These are phyloP conservation scores for Colletotrichum sp. DNA, from an alignment of 2,329 filamentous ascomycete species.

Conservation along the genomic window DNA sequence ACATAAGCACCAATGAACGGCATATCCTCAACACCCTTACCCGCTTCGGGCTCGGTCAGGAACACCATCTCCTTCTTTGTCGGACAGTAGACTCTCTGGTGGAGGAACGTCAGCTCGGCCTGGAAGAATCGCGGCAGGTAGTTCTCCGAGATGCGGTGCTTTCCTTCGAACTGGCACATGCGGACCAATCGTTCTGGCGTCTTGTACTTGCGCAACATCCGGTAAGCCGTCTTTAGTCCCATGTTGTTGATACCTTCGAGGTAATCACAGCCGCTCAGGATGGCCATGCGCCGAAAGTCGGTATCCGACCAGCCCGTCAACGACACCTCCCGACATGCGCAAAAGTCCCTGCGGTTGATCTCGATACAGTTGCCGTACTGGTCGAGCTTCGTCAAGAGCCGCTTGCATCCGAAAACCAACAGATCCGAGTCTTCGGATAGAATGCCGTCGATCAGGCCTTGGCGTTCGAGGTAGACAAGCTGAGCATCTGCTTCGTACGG, in stretches of 20 bases:
- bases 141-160: constrained; percentile 78
- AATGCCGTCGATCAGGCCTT: constrained; percentile 85
- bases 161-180: constrained; percentile 88
- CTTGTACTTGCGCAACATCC: constrained; percentile 88
- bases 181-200: constrained; percentile 82
- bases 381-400: constrained; percentile 91
- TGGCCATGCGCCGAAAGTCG: constrained; percentile 94
- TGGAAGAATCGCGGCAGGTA: constrained; percentile 84
- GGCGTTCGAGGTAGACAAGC: constrained; percentile 88
- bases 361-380: constrained; percentile 93
- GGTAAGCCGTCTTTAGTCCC: constrained; percentile 92
- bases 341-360: constrained; percentile 88
- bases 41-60: constrained; percentile 69
- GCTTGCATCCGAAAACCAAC: constrained; percentile 91
- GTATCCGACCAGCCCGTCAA: constrained; percentile 90
- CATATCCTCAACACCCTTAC: constrained; percentile 72
- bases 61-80: constrained; percentile 73
- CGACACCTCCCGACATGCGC: constrained; percentile 85
- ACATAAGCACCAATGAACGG: constrained; percentile 81
- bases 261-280: constrained; percentile 96
- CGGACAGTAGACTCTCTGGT: constrained; percentile 95
- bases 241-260: constrained; percentile 84
- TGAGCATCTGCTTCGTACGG: constrained; percentile 99
- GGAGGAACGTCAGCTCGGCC: constrained; percentile 90
- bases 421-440: constrained; percentile 97